These are phyloP conservation scores for Myriangium duriaei DNA, from an alignment of 2,329 filamentous ascomycete species.

Conservation along the genomic window DNA sequence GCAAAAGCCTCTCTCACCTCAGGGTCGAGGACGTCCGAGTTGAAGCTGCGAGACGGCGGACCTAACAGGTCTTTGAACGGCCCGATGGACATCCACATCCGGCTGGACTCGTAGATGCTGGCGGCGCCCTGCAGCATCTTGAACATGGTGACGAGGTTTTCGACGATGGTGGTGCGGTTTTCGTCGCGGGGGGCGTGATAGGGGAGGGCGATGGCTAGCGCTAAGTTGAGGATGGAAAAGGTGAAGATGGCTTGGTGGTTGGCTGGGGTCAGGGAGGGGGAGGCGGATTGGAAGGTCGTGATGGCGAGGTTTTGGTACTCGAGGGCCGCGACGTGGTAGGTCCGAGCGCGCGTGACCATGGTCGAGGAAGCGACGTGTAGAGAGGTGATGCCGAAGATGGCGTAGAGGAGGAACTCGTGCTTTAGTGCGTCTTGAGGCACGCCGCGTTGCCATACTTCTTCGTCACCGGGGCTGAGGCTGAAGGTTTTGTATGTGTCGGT, in stretches of 20 bases:
- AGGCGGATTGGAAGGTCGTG: neutral
- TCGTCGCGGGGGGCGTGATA: neutral
- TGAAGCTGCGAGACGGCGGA: neutral
- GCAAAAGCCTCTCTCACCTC: neutral
- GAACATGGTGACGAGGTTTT: neutral
- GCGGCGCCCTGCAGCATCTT: conserved; percentile 2
- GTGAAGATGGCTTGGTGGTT: conserved; percentile 2
- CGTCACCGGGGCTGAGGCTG: conserved; percentile 2
- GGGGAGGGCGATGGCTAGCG: conserved; percentile 1
- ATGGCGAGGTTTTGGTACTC: conserved; percentile 3
- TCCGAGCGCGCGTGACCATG: neutral
- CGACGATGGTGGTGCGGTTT: neutral
- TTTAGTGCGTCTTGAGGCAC: conserved; percentile 2
- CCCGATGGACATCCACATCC: neutral
- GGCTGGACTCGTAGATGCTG: neutral
- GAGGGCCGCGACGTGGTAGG: conserved; percentile 2
- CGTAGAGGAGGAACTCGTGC: conserved; percentile 6
- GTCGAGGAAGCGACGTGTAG: conserved; percentile 1
- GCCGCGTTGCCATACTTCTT: neutral
- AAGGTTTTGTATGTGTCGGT: conserved; percentile 3
- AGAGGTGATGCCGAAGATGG: conserved; percentile 3
- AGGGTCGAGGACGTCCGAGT: neutral
- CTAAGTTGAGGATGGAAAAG: conserved; percentile 5
- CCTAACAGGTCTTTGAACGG: neutral
- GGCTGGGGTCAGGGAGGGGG: neutral